Evolutionary conservation across 78 protist genomes (phyloP).

Genomic region (Anaeramoeba flamelloides): DNA sequence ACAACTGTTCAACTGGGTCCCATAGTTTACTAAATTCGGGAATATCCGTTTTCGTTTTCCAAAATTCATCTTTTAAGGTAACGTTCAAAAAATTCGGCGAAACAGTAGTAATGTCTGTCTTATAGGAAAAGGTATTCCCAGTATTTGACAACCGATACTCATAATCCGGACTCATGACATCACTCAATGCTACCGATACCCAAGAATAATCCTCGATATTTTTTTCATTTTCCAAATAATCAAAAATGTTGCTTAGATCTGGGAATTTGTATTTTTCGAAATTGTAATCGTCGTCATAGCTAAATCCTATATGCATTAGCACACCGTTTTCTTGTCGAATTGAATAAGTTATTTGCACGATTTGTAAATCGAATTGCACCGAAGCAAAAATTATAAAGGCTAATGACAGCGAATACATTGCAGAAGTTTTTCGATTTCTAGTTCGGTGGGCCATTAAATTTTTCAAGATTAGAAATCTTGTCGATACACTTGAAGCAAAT

Average conservation of each 20-base stretch:
- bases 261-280: no score
- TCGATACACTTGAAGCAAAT: constrained; percentile 48
- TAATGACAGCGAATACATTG: constrained; percentile 59
- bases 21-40: not conserved
- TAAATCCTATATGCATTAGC: not conserved
- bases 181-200: no score
- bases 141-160: no score
- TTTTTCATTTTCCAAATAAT: no score
- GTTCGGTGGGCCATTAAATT: constrained; percentile 68
- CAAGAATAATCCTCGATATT: no score
- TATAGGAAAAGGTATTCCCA: constrained; percentile 24
- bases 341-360: not conserved
- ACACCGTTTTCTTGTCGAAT: constrained; percentile 4
- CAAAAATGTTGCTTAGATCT: no score
- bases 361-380: constrained; percentile 34
- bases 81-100: constrained; percentile 39
- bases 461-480: constrained; percentile 40
- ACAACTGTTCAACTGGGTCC: not conserved
- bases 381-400: constrained; percentile 65
- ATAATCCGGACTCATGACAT: no score
- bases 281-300: no score
- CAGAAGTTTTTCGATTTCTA: constrained; percentile 75
- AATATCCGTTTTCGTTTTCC: not conserved
- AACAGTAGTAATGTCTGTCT: constrained; percentile 2
- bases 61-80: not conserved